These are phyloP conservation scores for Eutrema heterophyllum DNA, from an alignment of 345 rosid species.

Conservation along the genomic window DNA sequence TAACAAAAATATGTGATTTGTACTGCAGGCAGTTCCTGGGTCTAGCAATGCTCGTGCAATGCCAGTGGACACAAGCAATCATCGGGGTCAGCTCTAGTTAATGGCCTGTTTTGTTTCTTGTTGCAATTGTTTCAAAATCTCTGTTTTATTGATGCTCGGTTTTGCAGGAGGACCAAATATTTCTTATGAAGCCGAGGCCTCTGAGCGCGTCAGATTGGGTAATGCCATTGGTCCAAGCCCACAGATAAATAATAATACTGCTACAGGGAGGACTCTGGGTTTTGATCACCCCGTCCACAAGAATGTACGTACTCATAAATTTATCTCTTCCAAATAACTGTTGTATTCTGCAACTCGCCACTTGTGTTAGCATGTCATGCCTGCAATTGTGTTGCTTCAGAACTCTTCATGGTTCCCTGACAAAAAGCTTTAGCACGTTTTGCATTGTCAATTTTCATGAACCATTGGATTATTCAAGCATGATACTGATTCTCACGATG, in stretches of 20 bases:
- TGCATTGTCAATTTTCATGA: background rate
- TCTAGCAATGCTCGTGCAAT: slow-evolving; percentile 56
- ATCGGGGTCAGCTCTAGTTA: slow-evolving; percentile 56
- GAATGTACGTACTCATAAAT: slow-evolving; percentile 49
- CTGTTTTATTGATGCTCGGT: slow-evolving; percentile 8
- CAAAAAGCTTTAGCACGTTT: background rate
- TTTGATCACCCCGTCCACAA: slow-evolving; percentile 50
- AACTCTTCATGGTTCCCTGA: background rate
- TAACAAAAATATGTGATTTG: slow-evolving; percentile 11
- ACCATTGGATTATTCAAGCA: background rate
- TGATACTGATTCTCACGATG: background rate
- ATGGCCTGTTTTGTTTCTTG: background rate
- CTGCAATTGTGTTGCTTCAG: background rate
- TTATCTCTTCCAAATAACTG: background rate
- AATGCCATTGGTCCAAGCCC: slow-evolving; percentile 45
- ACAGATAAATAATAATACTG: slow-evolving; percentile 54
- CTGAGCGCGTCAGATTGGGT: slow-evolving; percentile 42
- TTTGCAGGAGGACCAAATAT: slow-evolving; percentile 52
- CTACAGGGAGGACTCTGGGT: slow-evolving; percentile 48
- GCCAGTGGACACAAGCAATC: slow-evolving; percentile 46
- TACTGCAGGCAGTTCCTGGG: slow-evolving; percentile 59
- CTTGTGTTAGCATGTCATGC: background rate
- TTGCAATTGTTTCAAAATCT: background rate
- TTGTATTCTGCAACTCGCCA: background rate
- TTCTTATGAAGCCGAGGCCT: slow-evolving; percentile 43